These are phyloP conservation scores for Ochromonas danica DNA, from an alignment of 108 stramenopile species.

Conservation along the genomic window DNA sequence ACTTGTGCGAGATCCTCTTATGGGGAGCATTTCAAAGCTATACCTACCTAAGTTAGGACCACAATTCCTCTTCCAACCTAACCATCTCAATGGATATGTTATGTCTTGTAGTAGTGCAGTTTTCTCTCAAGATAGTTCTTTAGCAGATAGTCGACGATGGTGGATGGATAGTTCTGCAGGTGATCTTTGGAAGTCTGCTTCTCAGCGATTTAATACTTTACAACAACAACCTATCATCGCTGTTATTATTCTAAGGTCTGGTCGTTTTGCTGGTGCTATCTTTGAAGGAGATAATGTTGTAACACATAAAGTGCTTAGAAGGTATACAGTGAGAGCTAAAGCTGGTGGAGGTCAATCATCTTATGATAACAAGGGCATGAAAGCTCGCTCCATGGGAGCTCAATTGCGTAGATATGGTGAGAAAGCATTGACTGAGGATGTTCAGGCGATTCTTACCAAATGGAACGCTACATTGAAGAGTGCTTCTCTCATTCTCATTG, in stretches of 20 bases:
- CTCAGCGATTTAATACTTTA: not conserved
- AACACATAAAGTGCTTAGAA: conserved; percentile 33
- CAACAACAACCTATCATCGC: not conserved
- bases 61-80: not conserved
- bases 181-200: not conserved
- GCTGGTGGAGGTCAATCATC: conserved; percentile 54
- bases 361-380: conserved; percentile 48
- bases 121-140: not conserved
- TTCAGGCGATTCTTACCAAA: conserved; percentile 40
- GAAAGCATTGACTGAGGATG: conserved; percentile 45
- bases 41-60: not conserved
- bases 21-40: not conserved
- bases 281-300: not conserved
- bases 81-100: not conserved
- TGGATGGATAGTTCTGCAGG: not conserved
- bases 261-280: conserved; percentile 37
- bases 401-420: conserved; percentile 52
- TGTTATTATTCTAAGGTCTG: conserved; percentile 6
- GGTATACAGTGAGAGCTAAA: conserved; percentile 54
- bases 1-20: not conserved
- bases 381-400: conserved; percentile 51
- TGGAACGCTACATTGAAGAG: conserved; percentile 40
- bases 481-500: conserved; percentile 20
- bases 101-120: not conserved
- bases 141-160: not conserved